phyloP scores from a whole-genome alignment of 495 filamentous ascomycete genomes.

The Xylaria venustula region DNA sequence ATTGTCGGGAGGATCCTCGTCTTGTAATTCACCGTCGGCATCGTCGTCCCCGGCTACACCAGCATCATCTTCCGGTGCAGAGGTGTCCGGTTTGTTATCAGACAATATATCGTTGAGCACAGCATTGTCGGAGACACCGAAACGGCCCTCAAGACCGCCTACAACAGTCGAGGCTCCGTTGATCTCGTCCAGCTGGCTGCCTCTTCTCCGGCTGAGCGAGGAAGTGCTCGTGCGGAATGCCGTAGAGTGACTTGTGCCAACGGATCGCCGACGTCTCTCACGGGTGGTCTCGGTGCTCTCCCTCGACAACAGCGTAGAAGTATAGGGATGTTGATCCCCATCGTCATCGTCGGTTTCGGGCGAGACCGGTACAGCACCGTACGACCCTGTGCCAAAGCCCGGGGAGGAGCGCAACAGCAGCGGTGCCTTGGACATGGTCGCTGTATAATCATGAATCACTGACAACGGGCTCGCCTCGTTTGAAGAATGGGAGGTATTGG shows the following conservation, averaged over 20 bases:
- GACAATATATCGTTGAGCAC: conserved; percentile 34
- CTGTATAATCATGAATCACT: conserved; percentile 15
- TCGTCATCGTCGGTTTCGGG: conserved; percentile 18
- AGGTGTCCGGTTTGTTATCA: conserved; percentile 23
- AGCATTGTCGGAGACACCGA: conserved; percentile 40
- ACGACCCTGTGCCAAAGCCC: conserved; percentile 40
- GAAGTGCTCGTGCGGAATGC: conserved; percentile 20
- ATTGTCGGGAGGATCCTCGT: conserved; percentile 58
- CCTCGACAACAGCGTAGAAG: neutral
- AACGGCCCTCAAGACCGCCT: conserved; percentile 46
- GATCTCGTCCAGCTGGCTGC: conserved; percentile 38
- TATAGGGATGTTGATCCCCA: conserved; percentile 13
- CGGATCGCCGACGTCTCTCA: conserved; percentile 20
- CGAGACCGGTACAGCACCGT: conserved; percentile 21
- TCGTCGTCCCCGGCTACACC: conserved; percentile 21
- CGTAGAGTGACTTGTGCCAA: conserved; percentile 12
- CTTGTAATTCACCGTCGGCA: conserved; percentile 32
- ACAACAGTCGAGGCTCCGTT: conserved; percentile 38
- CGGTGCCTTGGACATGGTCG: conserved; percentile 53
- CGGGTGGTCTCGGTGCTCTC: conserved; percentile 15
- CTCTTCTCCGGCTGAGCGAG: conserved; percentile 23
- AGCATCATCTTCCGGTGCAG: conserved; percentile 14
- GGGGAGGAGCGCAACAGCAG: conserved; percentile 60
- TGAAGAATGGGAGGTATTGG: conserved; percentile 15
- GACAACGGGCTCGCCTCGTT: conserved; percentile 22